Conservation (phyloP, 2,329 filamentous ascomycete genomes). For the Botrytis galanthina region DNA sequence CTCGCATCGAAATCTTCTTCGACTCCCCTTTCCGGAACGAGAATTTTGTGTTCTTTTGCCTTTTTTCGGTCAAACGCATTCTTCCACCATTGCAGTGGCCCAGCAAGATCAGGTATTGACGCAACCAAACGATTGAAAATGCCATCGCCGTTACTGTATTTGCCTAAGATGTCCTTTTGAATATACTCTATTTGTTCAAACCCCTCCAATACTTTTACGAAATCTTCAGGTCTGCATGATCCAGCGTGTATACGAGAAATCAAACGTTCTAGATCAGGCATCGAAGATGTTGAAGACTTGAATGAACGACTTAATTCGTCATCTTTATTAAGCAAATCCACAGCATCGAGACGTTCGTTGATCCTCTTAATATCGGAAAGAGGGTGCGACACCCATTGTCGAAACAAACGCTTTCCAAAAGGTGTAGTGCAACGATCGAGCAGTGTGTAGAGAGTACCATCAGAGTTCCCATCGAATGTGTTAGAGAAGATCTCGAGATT, state of each 20-base stretch:
- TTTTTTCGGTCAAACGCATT: conserved; percentile 82
- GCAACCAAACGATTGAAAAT: conserved; percentile 80
- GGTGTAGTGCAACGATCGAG: conserved; percentile 94
- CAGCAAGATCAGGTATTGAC: conserved; percentile 79
- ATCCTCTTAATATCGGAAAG: conserved; percentile 83
- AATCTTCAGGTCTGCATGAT: conserved; percentile 86
- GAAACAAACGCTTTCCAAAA: conserved; percentile 93
- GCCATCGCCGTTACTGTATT: conserved; percentile 73
- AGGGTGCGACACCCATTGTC: conserved; percentile 96
- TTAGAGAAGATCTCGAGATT: conserved; percentile 98
- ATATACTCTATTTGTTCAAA: conserved; percentile 98
- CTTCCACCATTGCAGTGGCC: conserved; percentile 79
- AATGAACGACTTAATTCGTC: conserved; percentile 80
- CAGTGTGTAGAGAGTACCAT: conserved; percentile 86
- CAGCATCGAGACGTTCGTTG: conserved; percentile 89
- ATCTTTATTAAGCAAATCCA: conserved; percentile 88
- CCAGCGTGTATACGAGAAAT: conserved; percentile 94
- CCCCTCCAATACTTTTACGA: conserved; percentile 87
- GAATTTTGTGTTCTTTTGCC: conserved; percentile 74
- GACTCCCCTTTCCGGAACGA: conserved; percentile 82
- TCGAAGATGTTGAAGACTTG: conserved; percentile 79
- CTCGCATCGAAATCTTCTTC: conserved; percentile 91
- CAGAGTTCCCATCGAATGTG: conserved; percentile 76
- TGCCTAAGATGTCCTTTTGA: conserved; percentile 67
- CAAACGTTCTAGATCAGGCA: conserved; percentile 90